phyloP scores from a whole-genome alignment of 2,329 filamentous ascomycete species.

The Penicillium sp. region DNA sequence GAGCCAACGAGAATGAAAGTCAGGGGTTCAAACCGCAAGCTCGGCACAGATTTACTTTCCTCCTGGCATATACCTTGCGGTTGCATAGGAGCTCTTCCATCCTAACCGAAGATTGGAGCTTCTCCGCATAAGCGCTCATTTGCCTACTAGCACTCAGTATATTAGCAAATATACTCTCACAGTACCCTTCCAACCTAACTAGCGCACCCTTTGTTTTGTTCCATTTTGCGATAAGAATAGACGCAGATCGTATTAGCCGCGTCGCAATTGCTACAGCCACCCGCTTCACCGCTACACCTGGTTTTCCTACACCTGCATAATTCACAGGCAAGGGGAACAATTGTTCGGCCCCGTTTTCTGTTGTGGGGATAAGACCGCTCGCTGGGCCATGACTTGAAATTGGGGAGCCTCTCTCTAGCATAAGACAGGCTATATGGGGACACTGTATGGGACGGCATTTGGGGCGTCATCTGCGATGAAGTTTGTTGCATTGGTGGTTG shows the following conservation, averaged over 20 bases:
- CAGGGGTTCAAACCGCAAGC: not conserved
- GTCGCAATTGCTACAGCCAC: conserved; percentile 49
- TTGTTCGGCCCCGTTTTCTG: conserved; percentile 22
- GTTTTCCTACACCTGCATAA: conserved; percentile 52
- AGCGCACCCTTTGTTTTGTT: conserved; percentile 49
- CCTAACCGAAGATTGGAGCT: not conserved
- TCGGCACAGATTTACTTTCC: not conserved
- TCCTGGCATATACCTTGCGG: not conserved
- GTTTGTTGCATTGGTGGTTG: no score
- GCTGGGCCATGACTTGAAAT: not conserved
- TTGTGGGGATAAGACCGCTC: not conserved
- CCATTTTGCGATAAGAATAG: conserved; percentile 53
- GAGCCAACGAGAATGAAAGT: not conserved
- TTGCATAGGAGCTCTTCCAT: not conserved
- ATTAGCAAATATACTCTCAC: not conserved
- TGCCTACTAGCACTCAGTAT: not conserved
- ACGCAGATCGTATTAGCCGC: conserved; percentile 50
- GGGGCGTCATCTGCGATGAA: not conserved
- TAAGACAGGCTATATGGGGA: not conserved
- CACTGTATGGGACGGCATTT: not conserved
- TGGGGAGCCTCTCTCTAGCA: not conserved
- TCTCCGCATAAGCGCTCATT: not conserved
- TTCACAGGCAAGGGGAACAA: conserved; percentile 49
- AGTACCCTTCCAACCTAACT: no score
- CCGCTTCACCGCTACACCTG: conserved; percentile 52